phyloP scores from a whole-genome alignment of 306 rosid genomes.

The Echinosophora koreensis region DNA sequence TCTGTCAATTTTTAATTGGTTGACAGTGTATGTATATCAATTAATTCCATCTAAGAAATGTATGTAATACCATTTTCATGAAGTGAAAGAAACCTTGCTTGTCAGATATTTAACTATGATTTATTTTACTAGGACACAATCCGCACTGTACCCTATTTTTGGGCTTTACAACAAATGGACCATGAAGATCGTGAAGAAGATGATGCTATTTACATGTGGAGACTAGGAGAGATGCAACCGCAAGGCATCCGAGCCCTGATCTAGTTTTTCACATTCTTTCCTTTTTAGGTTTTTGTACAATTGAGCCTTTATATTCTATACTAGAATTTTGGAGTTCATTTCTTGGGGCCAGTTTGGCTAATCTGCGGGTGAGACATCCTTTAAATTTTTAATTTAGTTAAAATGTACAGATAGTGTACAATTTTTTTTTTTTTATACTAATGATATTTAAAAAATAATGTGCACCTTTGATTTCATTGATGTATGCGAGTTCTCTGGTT shows the following conservation, averaged over 20 bases:
- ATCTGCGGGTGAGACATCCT: conserved; percentile 12
- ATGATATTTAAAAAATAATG: not conserved
- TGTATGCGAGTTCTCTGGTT: too few species aligned
- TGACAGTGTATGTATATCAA: too few species aligned
- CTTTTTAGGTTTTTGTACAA: conserved; percentile 50
- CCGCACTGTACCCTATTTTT: conserved; percentile 74
- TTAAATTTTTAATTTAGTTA: not conserved
- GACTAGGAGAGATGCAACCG: conserved; percentile 84
- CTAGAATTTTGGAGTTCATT: conserved; percentile 18
- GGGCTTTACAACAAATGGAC: conserved; percentile 94
- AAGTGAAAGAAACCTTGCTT: conserved; percentile 32
- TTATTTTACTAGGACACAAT: conserved; percentile 70
- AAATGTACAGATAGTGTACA: not conserved
- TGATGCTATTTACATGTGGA: conserved; percentile 77
- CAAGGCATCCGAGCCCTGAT: conserved; percentile 79
- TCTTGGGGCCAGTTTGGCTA: conserved; percentile 8
- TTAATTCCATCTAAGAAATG: too few species aligned
- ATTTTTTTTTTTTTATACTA: not conserved
- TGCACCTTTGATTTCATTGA: conserved; percentile 28
- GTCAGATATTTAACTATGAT: not conserved
- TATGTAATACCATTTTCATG: conserved; percentile 16
- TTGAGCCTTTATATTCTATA: conserved; percentile 27
- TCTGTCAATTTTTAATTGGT: too few species aligned
- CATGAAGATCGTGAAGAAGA: conserved; percentile 78
- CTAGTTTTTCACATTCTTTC: conserved; percentile 41